Base-by-base conservation (phyloP, 2,329 filamentous ascomycete genomes). In the Verticillium dahliae region DNA sequence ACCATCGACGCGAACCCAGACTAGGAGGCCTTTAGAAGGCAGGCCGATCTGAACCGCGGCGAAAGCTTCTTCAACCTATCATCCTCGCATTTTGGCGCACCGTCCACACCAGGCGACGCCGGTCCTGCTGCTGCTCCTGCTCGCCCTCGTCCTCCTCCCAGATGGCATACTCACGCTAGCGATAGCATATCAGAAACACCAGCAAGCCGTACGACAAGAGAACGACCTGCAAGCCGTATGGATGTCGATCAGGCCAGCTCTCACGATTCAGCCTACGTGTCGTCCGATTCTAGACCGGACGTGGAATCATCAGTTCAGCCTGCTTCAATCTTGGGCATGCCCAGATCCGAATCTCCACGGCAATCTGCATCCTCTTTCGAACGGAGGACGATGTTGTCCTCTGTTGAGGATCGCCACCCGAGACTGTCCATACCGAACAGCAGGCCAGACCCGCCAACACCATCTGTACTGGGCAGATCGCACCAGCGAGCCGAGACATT, bases 1-100 rank as follows among this genome's bases (percentile, higher is more conserved):
- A 84, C 90, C 0, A 77, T 91, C 58, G 90, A 94, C 68, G 85
- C 88, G 38, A 92, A 93, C 68, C 85, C 90, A 6, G 88, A 92
- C n/a, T 94, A 90, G 65, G 91, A 94, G 71, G 89, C 89, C 2
- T 94, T 96, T 71, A 83, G 82, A 67, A 85, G 82, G 65, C 88
- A 92, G 69, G 84, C 86, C n/a, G 90, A 93, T 69, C 80, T 84
- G 39, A 88, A 87, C 67, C 76, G 77, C 54, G 74, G 77, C 57
- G 78, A 73, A 56, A 70, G 75, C 0, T 75, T 75, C 45, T 85
- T 85, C 66, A 79, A 72, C 38, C 73, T 88, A 9, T 74, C 77
- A 62, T 72, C 76, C 56, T 68, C 79, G 1, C 78, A 82, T 62
- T 81, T 84, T 63, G 73, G 75, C 31, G 74, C 75, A 33, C 70